phyloP scores from a whole-genome alignment of 345 rosid species.

The Melastoma malabathricum region DNA sequence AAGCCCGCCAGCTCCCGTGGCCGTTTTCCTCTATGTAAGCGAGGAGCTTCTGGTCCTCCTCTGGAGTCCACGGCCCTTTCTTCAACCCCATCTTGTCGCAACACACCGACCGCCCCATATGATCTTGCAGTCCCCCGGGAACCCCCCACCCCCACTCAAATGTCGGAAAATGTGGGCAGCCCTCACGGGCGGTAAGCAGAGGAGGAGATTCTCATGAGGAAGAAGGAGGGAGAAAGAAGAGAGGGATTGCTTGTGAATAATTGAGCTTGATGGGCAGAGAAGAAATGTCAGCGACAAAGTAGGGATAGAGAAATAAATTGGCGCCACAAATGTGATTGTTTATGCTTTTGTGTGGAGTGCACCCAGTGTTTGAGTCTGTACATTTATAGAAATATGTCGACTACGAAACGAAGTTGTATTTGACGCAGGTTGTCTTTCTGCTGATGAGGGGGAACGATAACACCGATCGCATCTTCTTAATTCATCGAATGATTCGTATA shows the following conservation, averaged over 20 bases:
- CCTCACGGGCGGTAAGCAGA: too few species aligned
- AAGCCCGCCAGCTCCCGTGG: constrained; percentile 86
- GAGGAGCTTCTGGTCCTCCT: constrained; percentile 81
- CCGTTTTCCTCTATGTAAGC: constrained; percentile 84
- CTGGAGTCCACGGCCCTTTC: constrained; percentile 96
- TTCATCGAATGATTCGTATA: too few species aligned
- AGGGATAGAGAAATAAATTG: constrained; percentile 20
- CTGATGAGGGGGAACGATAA: too few species aligned
- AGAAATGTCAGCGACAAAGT: constrained; percentile 31
- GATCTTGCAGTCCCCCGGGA: too few species aligned
- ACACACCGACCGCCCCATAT: constrained; percentile 67
- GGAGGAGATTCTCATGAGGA: neutral
- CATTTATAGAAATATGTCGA: too few species aligned
- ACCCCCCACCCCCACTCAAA: constrained; percentile 12
- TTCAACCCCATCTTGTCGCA: constrained; percentile 75
- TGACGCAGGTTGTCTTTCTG: too few species aligned
- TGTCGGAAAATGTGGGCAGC: constrained; percentile 1
- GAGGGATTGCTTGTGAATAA: constrained; percentile 11
- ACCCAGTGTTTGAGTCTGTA: too few species aligned
- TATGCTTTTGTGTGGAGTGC: too few species aligned
- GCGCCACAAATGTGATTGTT: neutral
- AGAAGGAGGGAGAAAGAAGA: constrained; percentile 7
- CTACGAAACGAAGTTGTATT: too few species aligned
- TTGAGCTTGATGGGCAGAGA: constrained; percentile 16
- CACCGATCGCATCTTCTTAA: too few species aligned